These are phyloP conservation scores for Ceratopteris richardii DNA, from an alignment of 75 land plant genomes.

Conservation along the genomic window DNA sequence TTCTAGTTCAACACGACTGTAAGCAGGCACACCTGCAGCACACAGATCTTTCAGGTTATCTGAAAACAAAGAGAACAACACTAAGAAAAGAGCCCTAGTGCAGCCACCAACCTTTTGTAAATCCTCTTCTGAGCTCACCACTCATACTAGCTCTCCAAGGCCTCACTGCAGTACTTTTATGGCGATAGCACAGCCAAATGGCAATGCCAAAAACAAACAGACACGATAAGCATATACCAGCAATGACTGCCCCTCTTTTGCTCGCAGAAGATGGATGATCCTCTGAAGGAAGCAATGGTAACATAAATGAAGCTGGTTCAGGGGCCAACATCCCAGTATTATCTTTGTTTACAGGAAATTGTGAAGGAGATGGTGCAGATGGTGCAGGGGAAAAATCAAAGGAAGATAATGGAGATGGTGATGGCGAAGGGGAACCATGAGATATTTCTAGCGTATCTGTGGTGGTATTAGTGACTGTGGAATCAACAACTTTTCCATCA, in stretches of 20 bases:
- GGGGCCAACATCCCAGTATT: no score
- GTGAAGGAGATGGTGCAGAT: slow-evolving; percentile 7
- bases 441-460: not conserved
- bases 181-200: slow-evolving; percentile 16
- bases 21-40: slow-evolving; percentile 60
- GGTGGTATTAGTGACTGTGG: no score
- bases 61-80: not conserved
- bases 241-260: no score
- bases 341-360: not conserved
- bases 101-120: slow-evolving; percentile 44
- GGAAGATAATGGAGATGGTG: not conserved
- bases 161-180: slow-evolving; percentile 36
- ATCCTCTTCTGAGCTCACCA: slow-evolving; percentile 67
- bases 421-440: not conserved
- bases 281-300: no score
- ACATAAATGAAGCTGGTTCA: no score
- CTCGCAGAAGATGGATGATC: no score
- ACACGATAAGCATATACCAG: no score
- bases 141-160: slow-evolving; percentile 73
- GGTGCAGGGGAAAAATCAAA: not conserved
- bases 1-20: slow-evolving; percentile 59
- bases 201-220: not conserved
- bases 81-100: not conserved
- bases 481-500: not conserved
- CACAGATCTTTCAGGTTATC: not conserved